These are phyloP conservation scores for Begonia masoniana DNA, from an alignment of 306 rosid species.

Conservation along the genomic window DNA sequence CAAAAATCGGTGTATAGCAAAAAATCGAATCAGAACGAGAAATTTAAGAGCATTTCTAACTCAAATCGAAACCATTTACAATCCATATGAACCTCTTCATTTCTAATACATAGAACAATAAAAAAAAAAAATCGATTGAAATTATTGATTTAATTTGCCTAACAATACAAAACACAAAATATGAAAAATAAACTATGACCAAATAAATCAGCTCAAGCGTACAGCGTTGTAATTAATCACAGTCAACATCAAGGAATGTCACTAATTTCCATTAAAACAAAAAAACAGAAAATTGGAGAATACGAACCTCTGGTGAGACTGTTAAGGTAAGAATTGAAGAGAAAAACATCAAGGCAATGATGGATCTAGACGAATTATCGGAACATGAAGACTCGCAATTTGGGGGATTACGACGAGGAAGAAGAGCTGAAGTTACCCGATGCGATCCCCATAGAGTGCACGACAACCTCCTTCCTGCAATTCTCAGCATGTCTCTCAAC, in stretches of 20 bases:
- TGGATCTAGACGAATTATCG: slow-evolving; percentile 18
- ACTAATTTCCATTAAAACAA: no score
- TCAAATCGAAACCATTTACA: no score
- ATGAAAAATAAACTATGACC: not conserved
- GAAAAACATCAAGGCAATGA: slow-evolving; percentile 4
- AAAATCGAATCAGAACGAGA: no score
- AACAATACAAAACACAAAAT: not conserved
- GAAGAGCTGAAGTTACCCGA: slow-evolving; percentile 20
- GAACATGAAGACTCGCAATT: slow-evolving; percentile 15
- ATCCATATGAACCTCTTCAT: no score
- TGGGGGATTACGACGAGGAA: slow-evolving; percentile 15
- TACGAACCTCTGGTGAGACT: slow-evolving; percentile 13
- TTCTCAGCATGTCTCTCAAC: slow-evolving; percentile 28
- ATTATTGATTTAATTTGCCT: no score
- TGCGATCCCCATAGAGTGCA: slow-evolving; percentile 18
- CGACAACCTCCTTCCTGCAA: slow-evolving; percentile 35
- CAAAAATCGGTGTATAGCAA: no score
- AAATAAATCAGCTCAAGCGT: not conserved
- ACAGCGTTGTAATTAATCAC: not conserved
- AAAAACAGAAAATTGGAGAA: no score
- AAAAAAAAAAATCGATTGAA: no score
- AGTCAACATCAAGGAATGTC: not conserved
- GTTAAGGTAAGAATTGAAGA: slow-evolving; percentile 4
- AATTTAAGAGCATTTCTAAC: no score
- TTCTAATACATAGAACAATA: no score